These are phyloP conservation scores for Helotiales sp. DNA, from an alignment of 2,329 filamentous ascomycete species.

Conservation along the genomic window DNA sequence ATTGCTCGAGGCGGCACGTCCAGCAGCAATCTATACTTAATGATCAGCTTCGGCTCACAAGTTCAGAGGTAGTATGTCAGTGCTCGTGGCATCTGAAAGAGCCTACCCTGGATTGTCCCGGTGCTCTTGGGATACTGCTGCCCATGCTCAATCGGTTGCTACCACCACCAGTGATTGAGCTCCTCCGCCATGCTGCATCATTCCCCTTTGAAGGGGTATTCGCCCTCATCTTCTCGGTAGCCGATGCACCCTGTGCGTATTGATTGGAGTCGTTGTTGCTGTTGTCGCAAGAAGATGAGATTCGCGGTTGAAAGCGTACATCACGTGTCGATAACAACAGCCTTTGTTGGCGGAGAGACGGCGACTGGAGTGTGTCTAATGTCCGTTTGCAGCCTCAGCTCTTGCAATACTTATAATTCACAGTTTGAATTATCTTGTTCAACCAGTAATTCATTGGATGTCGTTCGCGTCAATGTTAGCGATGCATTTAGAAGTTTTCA, in stretches of 20 bases:
- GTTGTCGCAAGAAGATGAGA: slow-evolving; percentile 16
- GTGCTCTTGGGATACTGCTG: slow-evolving; percentile 29
- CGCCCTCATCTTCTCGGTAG: slow-evolving; percentile 27
- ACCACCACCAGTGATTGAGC: slow-evolving; percentile 22
- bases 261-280: slow-evolving; percentile 5
- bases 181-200: slow-evolving; percentile 28
- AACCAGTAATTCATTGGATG: no score
- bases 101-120: slow-evolving; percentile 32
- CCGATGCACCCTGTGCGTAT: slow-evolving; percentile 9
- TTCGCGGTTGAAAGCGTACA: neutral
- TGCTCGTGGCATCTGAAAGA: neutral
- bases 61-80: neutral
- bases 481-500: no score
- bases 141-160: slow-evolving; percentile 31
- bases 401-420: no score
- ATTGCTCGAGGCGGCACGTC: slow-evolving; percentile 45
- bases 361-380: neutral
- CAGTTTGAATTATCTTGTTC: no score
- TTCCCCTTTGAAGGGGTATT: slow-evolving; percentile 30
- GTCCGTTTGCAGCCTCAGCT: no score
- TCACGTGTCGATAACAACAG: slow-evolving; percentile 15
- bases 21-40: slow-evolving; percentile 40
- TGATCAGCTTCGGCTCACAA: neutral
- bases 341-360: slow-evolving; percentile 19
- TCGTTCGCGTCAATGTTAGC: no score